Conservation (phyloP, 139 green algal species). For the Marvania coccoides region DNA sequence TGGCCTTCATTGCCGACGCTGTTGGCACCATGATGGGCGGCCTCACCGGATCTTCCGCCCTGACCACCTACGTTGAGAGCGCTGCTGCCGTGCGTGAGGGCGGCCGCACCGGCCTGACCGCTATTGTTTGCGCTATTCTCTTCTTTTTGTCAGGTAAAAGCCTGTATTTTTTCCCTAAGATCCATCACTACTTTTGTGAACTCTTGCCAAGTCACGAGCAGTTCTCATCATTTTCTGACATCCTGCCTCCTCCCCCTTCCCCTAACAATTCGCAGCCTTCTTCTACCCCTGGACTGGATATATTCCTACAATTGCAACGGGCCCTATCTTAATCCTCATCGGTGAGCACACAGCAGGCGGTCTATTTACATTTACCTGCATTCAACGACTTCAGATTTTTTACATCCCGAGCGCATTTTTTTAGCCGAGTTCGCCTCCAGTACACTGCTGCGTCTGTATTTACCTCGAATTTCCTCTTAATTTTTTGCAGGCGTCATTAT, state of each 20-base stretch:
- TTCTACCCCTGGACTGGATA: slow-evolving; percentile 10
- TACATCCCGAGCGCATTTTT: too few species aligned
- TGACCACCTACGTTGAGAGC: slow-evolving; percentile 45
- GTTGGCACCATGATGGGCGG: slow-evolving; percentile 22
- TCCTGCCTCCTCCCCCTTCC: too few species aligned
- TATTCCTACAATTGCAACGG: slow-evolving; percentile 43
- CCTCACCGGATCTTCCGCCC: slow-evolving; percentile 33
- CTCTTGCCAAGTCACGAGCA: neutral
- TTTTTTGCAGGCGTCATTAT: too few species aligned
- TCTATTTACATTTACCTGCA: too few species aligned
- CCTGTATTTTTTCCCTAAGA: neutral
- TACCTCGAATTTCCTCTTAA: too few species aligned
- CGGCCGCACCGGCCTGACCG: slow-evolving; percentile 41
- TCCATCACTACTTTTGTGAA: neutral
- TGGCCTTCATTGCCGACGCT: slow-evolving; percentile 36
- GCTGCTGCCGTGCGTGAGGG: slow-evolving; percentile 38
- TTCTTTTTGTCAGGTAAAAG: slow-evolving; percentile 13
- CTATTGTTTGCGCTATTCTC: slow-evolving; percentile 32
- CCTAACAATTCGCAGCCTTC: slow-evolving; percentile 10
- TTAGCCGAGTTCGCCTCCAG: too few species aligned
- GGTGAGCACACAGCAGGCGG: too few species aligned
- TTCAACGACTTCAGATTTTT: too few species aligned
- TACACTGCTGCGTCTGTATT: too few species aligned
- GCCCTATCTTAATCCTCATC: slow-evolving; percentile 39
- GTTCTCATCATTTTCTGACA: too few species aligned